Evolutionary conservation across 192 early-diverging fungal species (phyloP), one percentile per base, ranked within the genome.

Genomic region (Gryganskiella cystojenkinii): DNA sequence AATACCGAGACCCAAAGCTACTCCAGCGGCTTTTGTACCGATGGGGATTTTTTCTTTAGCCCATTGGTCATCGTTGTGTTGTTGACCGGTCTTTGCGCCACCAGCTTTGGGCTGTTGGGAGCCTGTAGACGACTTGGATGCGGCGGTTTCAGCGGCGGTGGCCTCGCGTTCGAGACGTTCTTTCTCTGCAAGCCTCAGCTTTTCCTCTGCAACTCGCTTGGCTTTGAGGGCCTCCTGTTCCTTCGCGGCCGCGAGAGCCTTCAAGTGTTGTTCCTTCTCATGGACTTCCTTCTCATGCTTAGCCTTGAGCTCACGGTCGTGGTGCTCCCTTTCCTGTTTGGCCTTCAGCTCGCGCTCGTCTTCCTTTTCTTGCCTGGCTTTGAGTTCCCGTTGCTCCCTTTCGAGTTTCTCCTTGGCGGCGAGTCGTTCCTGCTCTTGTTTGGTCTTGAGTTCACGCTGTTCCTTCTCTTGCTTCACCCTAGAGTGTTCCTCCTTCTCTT

Each of bases 251-350:
- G 8, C 28, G 19, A 19, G 31, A 19, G 22, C 15, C 35, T 33
- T 30, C 47, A 20, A 11, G 9, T 34, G 25, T 24, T 30, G 63
- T 44, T 20, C 25, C 52, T 55, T 53, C 25, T 28, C 22, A 27
- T 50, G 28, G 19, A 24, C 34, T 25, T 65, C 52, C 52, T 65
- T 54, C 28, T 65, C 52, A 4, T 57, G 53, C 13, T 62, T 49
- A 9, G 55, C 57, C 54, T 49, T 57, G 9, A 56, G 13, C 57
- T 45, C 37, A 17, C 17, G 9, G 37, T 40, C 37, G 19, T 34
- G 59, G 6, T 17, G 34, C 43, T 74, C 64, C 44, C 56, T 74
- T n/a, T 54, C 64, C n/a, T 66, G 71, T 28, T 74, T 62, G 28
- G 59, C 71, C 47, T 67, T 67, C 30, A 66, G 31, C 2, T 34